Evolutionary conservation across 2,329 filamentous ascomycete genomes (phyloP), one percentile per base, ranked within the genome.

Genomic region (Leptographium radiaticola): DNA sequence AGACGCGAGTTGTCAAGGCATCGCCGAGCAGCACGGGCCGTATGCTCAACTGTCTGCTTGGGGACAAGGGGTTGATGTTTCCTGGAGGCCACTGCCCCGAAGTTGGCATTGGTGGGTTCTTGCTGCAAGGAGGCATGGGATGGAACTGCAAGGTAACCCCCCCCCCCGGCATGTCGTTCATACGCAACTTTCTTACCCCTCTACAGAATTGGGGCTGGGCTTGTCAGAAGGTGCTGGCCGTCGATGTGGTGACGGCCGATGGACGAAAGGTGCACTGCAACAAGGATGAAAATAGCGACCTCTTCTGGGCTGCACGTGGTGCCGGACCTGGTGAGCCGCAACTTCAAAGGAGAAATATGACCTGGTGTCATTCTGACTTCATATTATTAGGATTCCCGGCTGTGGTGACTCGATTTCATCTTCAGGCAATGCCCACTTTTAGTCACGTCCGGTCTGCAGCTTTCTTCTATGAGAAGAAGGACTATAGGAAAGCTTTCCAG

Each of bases 71-170:
- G 0, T 63, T 70, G 39, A 69, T 78, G 65, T 80, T 80, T 58
- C 67, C 69, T 0, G 75, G 74, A 1, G 77, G 76, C 0, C 77
- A 80, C 61, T 80, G 75, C 60, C 75, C 76, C 0, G 75, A 78
- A 61, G 76, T 80, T 18, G 76, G 74, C 10, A 59, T 80, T n/a
- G 76, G 76, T 0, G 76, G 76, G 0, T 79, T 79, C 57, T 60
- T 79, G 25, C 61, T 80, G 15, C 75, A 79, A 58, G 77, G 76
- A 0, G 76, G 76, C 1, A 78, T 79, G 74, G 76, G 76, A 0
- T 80, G 76, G 76, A 78, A 77, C 59, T 77, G 72, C 58, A 73
- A 70, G 49, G 50, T 52, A 15, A 5, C 45, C 9, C 20, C 40
- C 20, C 40, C 20, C 31, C n/a, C 9, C 54, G 31, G n/a, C 34